Evolutionary conservation across 1,139 yeast genomes (phyloP), one percentile per base, ranked within the genome.

Genomic region (Suhomyces maxii): DNA sequence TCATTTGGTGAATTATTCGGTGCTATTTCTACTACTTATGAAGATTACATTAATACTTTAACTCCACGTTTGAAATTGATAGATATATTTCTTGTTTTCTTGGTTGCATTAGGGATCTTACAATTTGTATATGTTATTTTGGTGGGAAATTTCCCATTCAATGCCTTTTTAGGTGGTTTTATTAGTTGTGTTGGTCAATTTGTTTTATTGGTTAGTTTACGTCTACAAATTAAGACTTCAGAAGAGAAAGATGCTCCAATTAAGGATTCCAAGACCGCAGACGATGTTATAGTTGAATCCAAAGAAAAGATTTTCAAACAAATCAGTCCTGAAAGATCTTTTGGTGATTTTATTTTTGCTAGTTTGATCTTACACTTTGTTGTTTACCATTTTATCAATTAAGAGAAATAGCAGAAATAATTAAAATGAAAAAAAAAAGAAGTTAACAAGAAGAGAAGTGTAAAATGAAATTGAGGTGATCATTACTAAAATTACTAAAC

Each of bases 81-180:
- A 60, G 98, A 93, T 65, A 57, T 77, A 9, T 93, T 91, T 62
- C 76, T 93, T 62, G 80, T 66, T 26, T 90, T 89, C 56, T 69
- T 93, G 50, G 91, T 93, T 11, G 65, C 73, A 0, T 72, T 89
- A 51, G 99, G 97, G 0, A 70, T 80, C 2, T 67, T 88, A 40
- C 98, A 93, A 68, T 89, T 90, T 63, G 68, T 77, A 6, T 90
- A 90, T 64, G 89, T 88, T 51, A 54, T 86, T 35, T 53, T 90
- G 12, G 82, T 90, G 45, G 96, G 98, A 30, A 89, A 83, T 58
- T 95, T 86, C 76, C 99, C 99, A 18, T 93, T 95, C 78, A 93
- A 93, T 68, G 98, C 97, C 31, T 93, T 93, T 63, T 76, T 93
- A 50, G 95, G 96, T 26, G 99, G 99, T 0, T 93, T 93, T 63